Evolutionary conservation across 2,329 filamentous ascomycete genomes (phyloP).

Genomic region (Reticulascus tulasneorum): DNA sequence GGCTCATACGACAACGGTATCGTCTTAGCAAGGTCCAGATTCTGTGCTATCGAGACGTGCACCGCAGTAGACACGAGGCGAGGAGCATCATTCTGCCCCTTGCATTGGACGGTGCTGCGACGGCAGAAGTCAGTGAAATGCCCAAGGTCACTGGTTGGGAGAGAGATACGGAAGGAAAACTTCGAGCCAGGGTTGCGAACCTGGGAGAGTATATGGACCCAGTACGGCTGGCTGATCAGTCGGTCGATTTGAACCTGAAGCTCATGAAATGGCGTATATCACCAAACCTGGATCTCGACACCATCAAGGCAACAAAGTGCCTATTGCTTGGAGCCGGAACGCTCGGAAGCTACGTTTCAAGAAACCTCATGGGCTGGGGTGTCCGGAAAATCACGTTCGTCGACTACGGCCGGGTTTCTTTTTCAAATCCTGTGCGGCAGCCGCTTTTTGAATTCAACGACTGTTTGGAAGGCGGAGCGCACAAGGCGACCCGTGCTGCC

Average conservation of each 20-base stretch:
- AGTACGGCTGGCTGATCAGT: slow-evolving; percentile 79
- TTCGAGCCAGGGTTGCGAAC: slow-evolving; percentile 74
- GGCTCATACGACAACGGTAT: slow-evolving; percentile 80
- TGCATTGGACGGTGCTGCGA: slow-evolving; percentile 45
- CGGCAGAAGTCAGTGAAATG: slow-evolving; percentile 50
- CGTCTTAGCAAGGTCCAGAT: slow-evolving; percentile 74
- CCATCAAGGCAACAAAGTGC: slow-evolving; percentile 85
- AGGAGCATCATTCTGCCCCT: slow-evolving; percentile 75
- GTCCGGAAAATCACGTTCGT: slow-evolving; percentile 94
- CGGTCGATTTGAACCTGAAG: slow-evolving; percentile 93
- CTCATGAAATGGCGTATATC: slow-evolving; percentile 98
- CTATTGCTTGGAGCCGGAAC: slow-evolving; percentile 89
- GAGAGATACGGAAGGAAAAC: slow-evolving; percentile 71
- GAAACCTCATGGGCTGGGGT: slow-evolving; percentile 92
- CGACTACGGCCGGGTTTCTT: slow-evolving; percentile 89
- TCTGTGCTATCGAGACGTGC: slow-evolving; percentile 84
- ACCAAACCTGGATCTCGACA: slow-evolving; percentile 79
- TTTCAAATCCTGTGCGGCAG: slow-evolving; percentile 93
- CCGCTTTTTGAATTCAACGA: slow-evolving; percentile 89
- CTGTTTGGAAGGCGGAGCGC: slow-evolving; percentile 77
- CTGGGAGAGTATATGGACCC: slow-evolving; percentile 94
- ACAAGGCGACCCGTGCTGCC: slow-evolving; percentile 79
- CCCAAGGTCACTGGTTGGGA: slow-evolving; percentile 97
- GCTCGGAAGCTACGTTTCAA: slow-evolving; percentile 86
- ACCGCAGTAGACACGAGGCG: slow-evolving; percentile 71